Conservation (phyloP, 306 rosid genomes). For the Cicer pinnatifidum region DNA sequence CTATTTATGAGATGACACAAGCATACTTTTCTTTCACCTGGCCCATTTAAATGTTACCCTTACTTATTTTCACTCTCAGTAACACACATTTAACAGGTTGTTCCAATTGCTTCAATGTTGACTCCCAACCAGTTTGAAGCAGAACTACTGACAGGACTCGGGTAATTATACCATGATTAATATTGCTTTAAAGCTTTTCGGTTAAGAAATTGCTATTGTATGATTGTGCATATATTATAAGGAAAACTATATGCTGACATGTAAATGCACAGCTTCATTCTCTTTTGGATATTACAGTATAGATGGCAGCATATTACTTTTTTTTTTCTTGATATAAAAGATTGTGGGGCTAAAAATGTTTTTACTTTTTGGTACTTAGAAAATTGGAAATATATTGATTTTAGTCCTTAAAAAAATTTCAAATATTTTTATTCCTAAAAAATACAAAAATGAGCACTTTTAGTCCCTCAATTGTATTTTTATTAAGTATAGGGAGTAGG, state of each 20-base stretch:
- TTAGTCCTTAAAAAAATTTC: neutral
- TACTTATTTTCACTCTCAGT: slow-evolving; percentile 45
- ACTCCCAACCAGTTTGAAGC: slow-evolving; percentile 99
- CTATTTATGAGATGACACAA: neutral
- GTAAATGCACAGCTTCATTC: slow-evolving; percentile 4
- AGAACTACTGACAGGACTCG: slow-evolving; percentile 74
- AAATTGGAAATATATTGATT: neutral
- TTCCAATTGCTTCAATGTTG: slow-evolving; percentile 94
- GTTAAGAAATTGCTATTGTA: slow-evolving; percentile 7
- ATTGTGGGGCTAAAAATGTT: neutral
- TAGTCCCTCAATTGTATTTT: slow-evolving; percentile 2
- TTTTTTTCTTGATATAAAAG: slow-evolving; percentile 12
- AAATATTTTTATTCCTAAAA: neutral
- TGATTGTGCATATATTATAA: neutral
- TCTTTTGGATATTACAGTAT: neutral
- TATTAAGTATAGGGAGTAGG: neutral
- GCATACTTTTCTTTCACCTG: slow-evolving; percentile 26
- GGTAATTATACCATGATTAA: slow-evolving; percentile 55
- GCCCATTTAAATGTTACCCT: slow-evolving; percentile 31
- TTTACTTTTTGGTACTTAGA: neutral
- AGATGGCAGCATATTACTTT: slow-evolving; percentile 20
- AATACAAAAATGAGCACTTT: neutral
- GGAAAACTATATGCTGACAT: neutral
- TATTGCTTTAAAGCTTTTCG: slow-evolving; percentile 24
- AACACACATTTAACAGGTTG: slow-evolving; percentile 62